Evolutionary conservation across 371 early-diverging fungal genomes (phyloP), one percentile per base, ranked within the genome.

Genomic region (Mucor velutinosus): DNA sequence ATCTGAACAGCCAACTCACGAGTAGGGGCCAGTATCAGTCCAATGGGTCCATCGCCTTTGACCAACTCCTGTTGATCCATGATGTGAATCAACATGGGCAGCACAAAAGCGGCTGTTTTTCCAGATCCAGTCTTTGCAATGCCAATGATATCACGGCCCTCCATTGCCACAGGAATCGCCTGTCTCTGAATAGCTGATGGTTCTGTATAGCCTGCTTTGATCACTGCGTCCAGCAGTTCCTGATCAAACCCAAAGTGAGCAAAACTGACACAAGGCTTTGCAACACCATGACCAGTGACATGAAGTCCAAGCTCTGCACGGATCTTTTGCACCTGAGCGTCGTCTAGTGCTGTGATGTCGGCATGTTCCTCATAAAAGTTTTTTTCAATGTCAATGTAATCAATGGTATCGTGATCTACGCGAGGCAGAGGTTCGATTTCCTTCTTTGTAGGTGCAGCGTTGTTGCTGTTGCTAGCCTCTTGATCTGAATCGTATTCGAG

Each of bases 1-100:
- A 98, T 95, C 75, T 98, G 98, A 32, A 85, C 84, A 0, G 96
- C 95, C 35, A 98, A 80, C 75, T 98, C 98, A 67, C 97, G 92
- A 0, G 90, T 97, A 65, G 99, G 91, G 1, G 92, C 93, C 59
- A 95, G 70, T 2, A 95, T 77, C 12, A 92, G 73, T 1, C 90
- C 92, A 64, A 91, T 91, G 5, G 92, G 92, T 0, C 91, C 92
- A 68, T 92, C 91, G 0, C 87, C 87, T 37, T 89, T 87, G 7
- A 82, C 78, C 1, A 89, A 65, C 62, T 92, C 88, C 58, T 73
- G 82, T 76, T 95, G 91, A 72, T 90, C 95, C 88, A 93, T 91
- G 57, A 95, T 91, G 73, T 95, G 95, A 25, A 93, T 88, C 60
- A 97, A 69, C 89, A 94, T 93, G 5, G 99, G 95, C 70, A 90